Conservation (phyloP, 2,329 filamentous ascomycete genomes). For the Alternaria dauci region DNA sequence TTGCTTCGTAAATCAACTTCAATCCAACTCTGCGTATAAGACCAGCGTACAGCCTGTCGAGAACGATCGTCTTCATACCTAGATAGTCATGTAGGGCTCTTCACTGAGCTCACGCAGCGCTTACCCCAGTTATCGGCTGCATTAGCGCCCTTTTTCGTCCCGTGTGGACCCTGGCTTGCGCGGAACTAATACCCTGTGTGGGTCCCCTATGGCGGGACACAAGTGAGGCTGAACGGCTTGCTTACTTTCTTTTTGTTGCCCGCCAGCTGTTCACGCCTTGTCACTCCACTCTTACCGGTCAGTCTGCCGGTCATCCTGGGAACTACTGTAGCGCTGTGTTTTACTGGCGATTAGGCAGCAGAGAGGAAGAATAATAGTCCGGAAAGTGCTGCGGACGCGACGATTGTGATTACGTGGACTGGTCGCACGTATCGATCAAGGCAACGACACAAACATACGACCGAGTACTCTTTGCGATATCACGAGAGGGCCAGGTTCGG, state of each 20-base stretch:
- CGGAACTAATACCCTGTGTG: slow-evolving; percentile 2
- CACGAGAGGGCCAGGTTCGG: background rate
- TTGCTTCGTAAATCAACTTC: no score
- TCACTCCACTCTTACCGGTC: slow-evolving; percentile 19
- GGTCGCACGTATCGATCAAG: background rate
- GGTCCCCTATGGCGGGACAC: slow-evolving; percentile 14
- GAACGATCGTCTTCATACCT: background rate
- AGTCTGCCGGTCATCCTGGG: slow-evolving; percentile 1
- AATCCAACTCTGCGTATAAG: no score
- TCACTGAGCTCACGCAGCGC: background rate
- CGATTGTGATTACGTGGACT: background rate
- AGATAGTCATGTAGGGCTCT: background rate
- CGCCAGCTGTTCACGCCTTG: background rate
- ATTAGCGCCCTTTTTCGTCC: slow-evolving; percentile 5
- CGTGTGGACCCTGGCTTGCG: slow-evolving; percentile 15
- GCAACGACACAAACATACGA: background rate
- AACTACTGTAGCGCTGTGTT: background rate
- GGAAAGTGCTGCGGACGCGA: background rate
- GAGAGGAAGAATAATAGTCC: background rate
- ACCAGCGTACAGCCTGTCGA: no score
- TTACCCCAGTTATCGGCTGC: slow-evolving; percentile 19
- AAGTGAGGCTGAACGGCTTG: slow-evolving; percentile 27
- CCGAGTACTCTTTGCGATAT: background rate
- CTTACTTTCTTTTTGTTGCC: slow-evolving; percentile 15
- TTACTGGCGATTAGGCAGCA: background rate